phyloP scores from a whole-genome alignment of 2,329 filamentous ascomycete species.

The Penicillium sp. region DNA sequence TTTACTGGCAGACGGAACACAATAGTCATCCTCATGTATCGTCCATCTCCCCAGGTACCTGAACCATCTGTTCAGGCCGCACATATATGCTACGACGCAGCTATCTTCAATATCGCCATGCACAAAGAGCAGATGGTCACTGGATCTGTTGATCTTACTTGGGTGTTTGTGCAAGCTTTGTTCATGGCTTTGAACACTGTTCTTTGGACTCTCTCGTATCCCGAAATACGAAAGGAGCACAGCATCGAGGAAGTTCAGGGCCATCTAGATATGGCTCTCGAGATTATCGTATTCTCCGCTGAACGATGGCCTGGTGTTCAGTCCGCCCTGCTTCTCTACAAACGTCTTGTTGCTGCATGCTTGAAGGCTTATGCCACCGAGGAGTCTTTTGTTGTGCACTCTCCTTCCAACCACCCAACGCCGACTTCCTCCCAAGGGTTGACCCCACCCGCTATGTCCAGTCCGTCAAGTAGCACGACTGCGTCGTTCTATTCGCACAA shows the following conservation, averaged over 20 bases:
- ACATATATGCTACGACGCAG: constrained; percentile 77
- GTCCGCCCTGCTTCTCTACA: constrained; percentile 80
- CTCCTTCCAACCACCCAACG: constrained; percentile 45
- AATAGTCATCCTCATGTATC: constrained; percentile 83
- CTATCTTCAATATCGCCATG: constrained; percentile 77
- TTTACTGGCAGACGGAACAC: constrained; percentile 74
- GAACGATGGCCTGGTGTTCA: constrained; percentile 90
- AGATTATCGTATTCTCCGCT: constrained; percentile 76
- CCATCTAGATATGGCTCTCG: constrained; percentile 72
- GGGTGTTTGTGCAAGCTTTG: constrained; percentile 86
- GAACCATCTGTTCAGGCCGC: constrained; percentile 80
- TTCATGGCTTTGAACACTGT: constrained; percentile 92
- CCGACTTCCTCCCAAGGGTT: constrained; percentile 42
- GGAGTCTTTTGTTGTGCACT: constrained; percentile 54
- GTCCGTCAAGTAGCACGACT: constrained; percentile 42
- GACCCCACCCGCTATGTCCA: constrained; percentile 43
- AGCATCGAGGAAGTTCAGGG: constrained; percentile 72
- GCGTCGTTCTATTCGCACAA: constrained; percentile 39
- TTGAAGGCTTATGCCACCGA: constrained; percentile 79
- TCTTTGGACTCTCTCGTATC: constrained; percentile 87
- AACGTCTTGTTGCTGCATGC: constrained; percentile 81
- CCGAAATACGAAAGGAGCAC: constrained; percentile 74
- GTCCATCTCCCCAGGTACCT: constrained; percentile 89
- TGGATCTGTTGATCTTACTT: constrained; percentile 79
- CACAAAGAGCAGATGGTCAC: constrained; percentile 77